A percentile compares a stretch with the other conserved stretches of the same genome.
Conservation (phyloP, 768 basidiomycete species). For the Tulasnella sp. region DNA sequence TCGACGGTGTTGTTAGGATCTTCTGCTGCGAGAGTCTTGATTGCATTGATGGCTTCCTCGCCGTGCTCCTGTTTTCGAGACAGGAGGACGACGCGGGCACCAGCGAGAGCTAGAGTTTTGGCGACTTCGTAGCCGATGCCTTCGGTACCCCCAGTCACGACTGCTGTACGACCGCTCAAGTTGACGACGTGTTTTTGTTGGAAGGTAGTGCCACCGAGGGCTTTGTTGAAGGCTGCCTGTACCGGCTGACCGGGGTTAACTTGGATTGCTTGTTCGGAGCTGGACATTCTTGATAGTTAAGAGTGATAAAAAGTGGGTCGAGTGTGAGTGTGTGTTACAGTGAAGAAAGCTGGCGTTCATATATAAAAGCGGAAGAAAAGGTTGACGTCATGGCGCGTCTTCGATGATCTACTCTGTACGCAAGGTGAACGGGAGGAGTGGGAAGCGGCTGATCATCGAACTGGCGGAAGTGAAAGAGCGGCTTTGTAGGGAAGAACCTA, state of each 20-base stretch:
- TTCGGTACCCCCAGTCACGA: slow-evolving; percentile 44
- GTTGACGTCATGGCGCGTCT: slow-evolving; percentile 1
- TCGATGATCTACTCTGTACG: background rate
- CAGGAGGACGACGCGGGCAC: slow-evolving; percentile 43
- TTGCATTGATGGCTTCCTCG: slow-evolving; percentile 40
- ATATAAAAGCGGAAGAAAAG: background rate
- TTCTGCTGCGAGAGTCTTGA: slow-evolving; percentile 36
- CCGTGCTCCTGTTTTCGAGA: slow-evolving; percentile 41
- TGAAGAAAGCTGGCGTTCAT: background rate
- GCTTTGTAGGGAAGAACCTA: background rate
- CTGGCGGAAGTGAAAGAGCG: background rate
- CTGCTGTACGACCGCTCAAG: slow-evolving; percentile 34
- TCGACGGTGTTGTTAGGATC: slow-evolving; percentile 31
- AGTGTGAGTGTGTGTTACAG: background rate
- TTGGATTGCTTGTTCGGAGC: slow-evolving; percentile 23
- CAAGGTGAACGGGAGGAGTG: background rate
- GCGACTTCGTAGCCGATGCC: slow-evolving; percentile 45
- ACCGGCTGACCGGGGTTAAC: slow-evolving; percentile 32
- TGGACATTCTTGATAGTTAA: background rate
- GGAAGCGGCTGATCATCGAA: slow-evolving; percentile 14
- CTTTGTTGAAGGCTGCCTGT: slow-evolving; percentile 29
- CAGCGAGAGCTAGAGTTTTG: slow-evolving; percentile 41
- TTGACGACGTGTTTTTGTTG: slow-evolving; percentile 33
- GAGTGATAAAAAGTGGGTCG: background rate
- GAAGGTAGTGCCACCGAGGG: slow-evolving; percentile 32